A percentile compares a stretch with the other conserved stretches of the same genome.
These are phyloP conservation scores for Penicillium sp. DNA, from an alignment of 2,329 filamentous ascomycete genomes.

Conservation along the genomic window DNA sequence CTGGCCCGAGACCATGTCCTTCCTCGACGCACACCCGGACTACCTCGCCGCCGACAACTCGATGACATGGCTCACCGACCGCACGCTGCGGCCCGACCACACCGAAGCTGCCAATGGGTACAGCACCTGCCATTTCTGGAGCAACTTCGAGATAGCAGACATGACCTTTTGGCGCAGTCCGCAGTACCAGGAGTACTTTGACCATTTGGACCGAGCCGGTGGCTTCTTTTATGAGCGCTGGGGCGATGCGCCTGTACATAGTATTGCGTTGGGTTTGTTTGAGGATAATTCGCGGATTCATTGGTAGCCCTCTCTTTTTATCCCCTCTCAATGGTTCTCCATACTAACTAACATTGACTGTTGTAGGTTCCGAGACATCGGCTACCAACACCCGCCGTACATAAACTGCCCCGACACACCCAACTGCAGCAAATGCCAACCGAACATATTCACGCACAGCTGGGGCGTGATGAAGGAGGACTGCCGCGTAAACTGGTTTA, in stretches of 20 bases:
- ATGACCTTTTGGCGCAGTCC: slow-evolving; percentile 88
- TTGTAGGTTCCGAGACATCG: slow-evolving; percentile 93
- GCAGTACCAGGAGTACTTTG: slow-evolving; percentile 90
- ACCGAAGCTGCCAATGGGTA: slow-evolving; percentile 81
- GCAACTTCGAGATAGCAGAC: slow-evolving; percentile 95
- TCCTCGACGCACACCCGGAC: slow-evolving; percentile 77
- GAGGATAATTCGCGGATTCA: slow-evolving; percentile 88
- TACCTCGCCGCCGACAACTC: slow-evolving; percentile 81
- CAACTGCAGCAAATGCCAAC: slow-evolving; percentile 81
- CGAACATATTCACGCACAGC: slow-evolving; percentile 74
- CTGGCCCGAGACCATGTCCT: slow-evolving; percentile 92
- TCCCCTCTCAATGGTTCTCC: neutral
- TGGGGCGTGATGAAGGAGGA: slow-evolving; percentile 82
- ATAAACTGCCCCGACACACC: slow-evolving; percentile 97
- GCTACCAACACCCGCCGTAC: slow-evolving; percentile 96
- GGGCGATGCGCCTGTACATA: slow-evolving; percentile 97
- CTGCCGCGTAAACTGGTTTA: slow-evolving; percentile 97
- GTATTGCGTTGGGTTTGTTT: slow-evolving; percentile 85
- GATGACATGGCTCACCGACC: slow-evolving; percentile 81
- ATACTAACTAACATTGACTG: neutral
- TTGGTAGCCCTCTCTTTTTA: slow-evolving; percentile 61
- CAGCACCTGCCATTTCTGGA: slow-evolving; percentile 99
- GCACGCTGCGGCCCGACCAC: slow-evolving; percentile 69
- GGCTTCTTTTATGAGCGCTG: slow-evolving; percentile 99
- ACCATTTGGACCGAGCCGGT: slow-evolving; percentile 86